A percentile compares a stretch with the other conserved stretches of the same genome.
phyloP scores from a whole-genome alignment of 352 stramenopile genomes.

The Pythium scleroteichum region DNA sequence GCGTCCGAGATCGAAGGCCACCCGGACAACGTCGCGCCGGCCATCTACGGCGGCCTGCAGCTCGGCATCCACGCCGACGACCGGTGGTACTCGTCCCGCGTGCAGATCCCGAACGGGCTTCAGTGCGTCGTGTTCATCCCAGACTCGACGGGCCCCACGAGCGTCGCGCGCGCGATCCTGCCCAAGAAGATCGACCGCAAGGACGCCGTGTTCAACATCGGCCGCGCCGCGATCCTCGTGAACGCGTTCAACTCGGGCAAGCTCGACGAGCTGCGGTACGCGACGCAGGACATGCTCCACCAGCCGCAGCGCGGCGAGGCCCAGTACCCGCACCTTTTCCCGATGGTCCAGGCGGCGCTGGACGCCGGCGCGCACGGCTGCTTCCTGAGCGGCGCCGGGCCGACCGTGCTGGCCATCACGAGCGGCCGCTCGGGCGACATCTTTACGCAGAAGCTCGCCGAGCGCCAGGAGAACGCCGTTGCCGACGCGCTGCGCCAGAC shows the following conservation, averaged over 20 bases:
- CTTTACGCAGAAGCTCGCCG: constrained; percentile 95
- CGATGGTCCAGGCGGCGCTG: constrained; percentile 96
- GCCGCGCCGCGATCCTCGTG: constrained; percentile 96
- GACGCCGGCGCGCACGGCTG: constrained; percentile 92
- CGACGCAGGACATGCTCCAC: constrained; percentile 94
- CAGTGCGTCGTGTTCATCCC: constrained; percentile 99
- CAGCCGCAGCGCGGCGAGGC: constrained; percentile 95
- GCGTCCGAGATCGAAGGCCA: constrained; percentile 97
- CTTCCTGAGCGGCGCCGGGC: constrained; percentile 97
- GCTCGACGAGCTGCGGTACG: constrained; percentile 95
- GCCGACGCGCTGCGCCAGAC: constrained; percentile 96
- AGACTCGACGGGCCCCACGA: constrained; percentile 96
- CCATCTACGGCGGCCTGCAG: constrained; percentile 99
- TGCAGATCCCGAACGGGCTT: constrained; percentile 94
- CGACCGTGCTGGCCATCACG: constrained; percentile 98
- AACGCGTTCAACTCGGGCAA: constrained; percentile 97
- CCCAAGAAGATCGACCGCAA: constrained; percentile 83
- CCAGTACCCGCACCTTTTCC: constrained; percentile 96
- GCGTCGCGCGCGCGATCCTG: constrained; percentile 92
- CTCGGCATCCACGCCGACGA: constrained; percentile 93
- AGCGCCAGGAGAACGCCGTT: constrained; percentile 90
- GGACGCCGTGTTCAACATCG: constrained; percentile 98
- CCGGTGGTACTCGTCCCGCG: constrained; percentile 97
- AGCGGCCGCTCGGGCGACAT: constrained; percentile 97
- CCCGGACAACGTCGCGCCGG: constrained; percentile 98